Base-by-base conservation (phyloP, 306 rosid genomes). In the Ziziphus jujuba region DNA sequence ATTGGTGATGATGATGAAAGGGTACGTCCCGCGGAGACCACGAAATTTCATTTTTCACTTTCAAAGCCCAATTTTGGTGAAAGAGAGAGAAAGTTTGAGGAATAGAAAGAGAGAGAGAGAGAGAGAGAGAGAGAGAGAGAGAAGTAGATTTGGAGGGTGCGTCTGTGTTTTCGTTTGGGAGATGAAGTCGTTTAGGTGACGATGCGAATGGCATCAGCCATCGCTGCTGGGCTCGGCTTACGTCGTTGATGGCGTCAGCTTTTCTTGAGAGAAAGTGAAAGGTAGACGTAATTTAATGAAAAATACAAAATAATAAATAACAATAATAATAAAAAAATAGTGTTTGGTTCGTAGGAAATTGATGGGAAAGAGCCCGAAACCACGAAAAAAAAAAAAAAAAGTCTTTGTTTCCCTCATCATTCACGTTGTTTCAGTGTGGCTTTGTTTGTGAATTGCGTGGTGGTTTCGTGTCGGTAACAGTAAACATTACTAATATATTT, bases 131-230 rank as follows among this genome's bases (percentile, higher is more conserved):
- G 72, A 57, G 28, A 67, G 34, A 59, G 55, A 59, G 33, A 34
- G n/a, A 47, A 17, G 35, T 35, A 14, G 62, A 60, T 25, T 36
- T 59, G 74, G 74, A 1, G 0, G 44, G n/a, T n/a, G n/a, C n/a
- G n/a, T n/a, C n/a, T 7, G 33, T n/a, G 65, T 21, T 68, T 79
- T 64, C 70, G 51, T 44, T 1, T 20, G 54, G 59, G 16, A 67
- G 82, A 64, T 85, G 97, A 87, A 87, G 95, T 90, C 80, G 84
- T 75, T 70, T 61, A 4, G 56, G 53, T 87, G 93, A 90, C 91
- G 88, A 67, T 2, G 19, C 62, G 45, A 53, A 38, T 80, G 83
- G 75, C 95, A 76, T 87, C 88, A 87, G 75, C 70, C 43, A 25
- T 59, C 59, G 66, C 77, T 70, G 90, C 78, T 82, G 81, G 84